phyloP scores from a whole-genome alignment of 345 rosid genomes.

The Corchorus olitorius region DNA sequence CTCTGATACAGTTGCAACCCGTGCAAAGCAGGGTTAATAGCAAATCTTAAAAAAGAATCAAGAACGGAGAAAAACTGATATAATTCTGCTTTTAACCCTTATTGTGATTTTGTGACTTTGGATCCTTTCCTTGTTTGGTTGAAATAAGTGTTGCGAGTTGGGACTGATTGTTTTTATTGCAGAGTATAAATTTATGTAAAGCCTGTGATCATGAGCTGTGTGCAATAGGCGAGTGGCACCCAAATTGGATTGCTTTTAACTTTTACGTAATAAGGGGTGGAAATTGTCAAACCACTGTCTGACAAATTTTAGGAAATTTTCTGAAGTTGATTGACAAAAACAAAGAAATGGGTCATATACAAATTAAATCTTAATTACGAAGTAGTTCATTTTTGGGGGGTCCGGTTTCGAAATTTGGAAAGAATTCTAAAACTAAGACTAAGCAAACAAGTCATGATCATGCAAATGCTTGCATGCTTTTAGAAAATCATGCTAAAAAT shows the following conservation, averaged over 20 bases:
- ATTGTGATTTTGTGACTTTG: background rate
- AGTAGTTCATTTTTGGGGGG: background rate
- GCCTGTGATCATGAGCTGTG: slow-evolving; percentile 6
- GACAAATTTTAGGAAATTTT: background rate
- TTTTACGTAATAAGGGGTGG: too few relatives aligned
- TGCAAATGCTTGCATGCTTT: background rate
- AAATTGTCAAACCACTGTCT: slow-evolving; percentile 2
- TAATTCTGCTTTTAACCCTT: slow-evolving; percentile 21
- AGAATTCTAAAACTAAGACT: background rate
- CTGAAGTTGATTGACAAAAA: background rate
- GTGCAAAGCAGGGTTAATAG: slow-evolving; percentile 27
- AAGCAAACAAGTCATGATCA: background rate
- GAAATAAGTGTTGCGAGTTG: background rate
- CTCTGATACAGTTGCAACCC: slow-evolving; percentile 25
- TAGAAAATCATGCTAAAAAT: too few relatives aligned
- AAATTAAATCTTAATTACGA: background rate
- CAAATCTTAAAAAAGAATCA: slow-evolving; percentile 18
- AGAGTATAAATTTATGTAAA: background rate
- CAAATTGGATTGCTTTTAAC: slow-evolving; percentile 28
- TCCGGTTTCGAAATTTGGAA: background rate
- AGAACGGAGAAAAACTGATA: slow-evolving; percentile 27
- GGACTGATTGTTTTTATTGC: background rate
- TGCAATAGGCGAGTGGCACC: slow-evolving; percentile 27
- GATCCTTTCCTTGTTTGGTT: slow-evolving; percentile 8
- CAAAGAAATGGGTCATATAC: background rate